These are phyloP conservation scores for Coemansia sp. DNA, from an alignment of 371 early-diverging fungal genomes.

Conservation along the genomic window DNA sequence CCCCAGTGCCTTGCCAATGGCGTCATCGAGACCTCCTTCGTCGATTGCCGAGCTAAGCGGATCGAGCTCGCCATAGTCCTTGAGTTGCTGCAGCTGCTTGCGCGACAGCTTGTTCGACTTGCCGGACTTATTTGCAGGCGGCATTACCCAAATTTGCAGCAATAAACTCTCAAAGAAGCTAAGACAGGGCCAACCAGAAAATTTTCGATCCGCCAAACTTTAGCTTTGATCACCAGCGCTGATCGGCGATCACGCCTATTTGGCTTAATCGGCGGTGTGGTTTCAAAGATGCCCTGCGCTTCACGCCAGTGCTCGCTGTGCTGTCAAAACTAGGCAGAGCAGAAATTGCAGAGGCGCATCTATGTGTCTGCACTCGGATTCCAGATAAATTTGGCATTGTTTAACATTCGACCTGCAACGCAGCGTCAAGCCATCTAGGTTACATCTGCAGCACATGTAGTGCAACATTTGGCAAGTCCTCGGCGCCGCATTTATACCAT, in stretches of 20 bases:
- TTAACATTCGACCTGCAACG: not conserved
- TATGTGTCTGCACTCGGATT: too few relatives aligned
- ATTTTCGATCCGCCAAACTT: too few relatives aligned
- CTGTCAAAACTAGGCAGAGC: too few relatives aligned
- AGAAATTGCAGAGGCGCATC: too few relatives aligned
- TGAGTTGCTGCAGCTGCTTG: constrained; percentile 56
- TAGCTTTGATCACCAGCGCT: not conserved
- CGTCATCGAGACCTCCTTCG: constrained; percentile 49
- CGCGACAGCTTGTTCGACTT: constrained; percentile 30
- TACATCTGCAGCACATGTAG: not conserved
- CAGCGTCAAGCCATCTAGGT: not conserved
- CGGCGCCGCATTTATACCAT: not conserved
- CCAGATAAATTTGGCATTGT: too few relatives aligned
- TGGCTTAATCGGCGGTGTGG: too few relatives aligned
- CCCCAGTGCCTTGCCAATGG: constrained; percentile 49
- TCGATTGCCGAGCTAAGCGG: constrained; percentile 50
- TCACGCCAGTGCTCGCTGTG: too few relatives aligned
- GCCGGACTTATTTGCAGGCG: constrained; percentile 39
- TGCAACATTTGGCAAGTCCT: not conserved
- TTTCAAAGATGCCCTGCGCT: too few relatives aligned
- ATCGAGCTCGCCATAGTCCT: constrained; percentile 71
- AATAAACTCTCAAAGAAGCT: not conserved
- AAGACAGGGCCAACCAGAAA: not conserved
- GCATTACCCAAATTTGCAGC: constrained; percentile 18
- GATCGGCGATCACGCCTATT: not conserved